phyloP scores from a whole-genome alignment of 2,329 filamentous ascomycete species.

The Ophiosphaerella korrae region DNA sequence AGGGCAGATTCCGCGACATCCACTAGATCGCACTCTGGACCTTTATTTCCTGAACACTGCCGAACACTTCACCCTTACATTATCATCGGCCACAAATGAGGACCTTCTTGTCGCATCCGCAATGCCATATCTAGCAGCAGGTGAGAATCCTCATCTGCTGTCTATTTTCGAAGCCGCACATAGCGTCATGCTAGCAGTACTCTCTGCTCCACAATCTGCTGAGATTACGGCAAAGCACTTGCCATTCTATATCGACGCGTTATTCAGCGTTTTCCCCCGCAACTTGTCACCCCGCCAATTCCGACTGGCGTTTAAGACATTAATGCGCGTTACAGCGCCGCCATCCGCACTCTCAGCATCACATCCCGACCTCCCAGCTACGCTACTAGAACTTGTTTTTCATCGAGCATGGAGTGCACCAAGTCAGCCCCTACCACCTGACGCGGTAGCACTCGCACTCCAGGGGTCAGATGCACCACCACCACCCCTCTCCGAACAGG shows the following conservation, averaged over 20 bases:
- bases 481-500: constrained; percentile 72
- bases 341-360: constrained; percentile 74
- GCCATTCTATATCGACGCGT: constrained; percentile 81
- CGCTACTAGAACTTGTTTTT: constrained; percentile 76
- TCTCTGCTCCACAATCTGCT: constrained; percentile 79
- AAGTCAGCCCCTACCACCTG: constrained; percentile 49
- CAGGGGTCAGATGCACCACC: constrained; percentile 40
- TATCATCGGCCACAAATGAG: constrained; percentile 72
- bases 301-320: constrained; percentile 82
- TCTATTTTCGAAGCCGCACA: constrained; percentile 89
- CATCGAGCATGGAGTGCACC: constrained; percentile 65
- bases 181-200: constrained; percentile 76
- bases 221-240: constrained; percentile 71
- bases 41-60: constrained; percentile 87
- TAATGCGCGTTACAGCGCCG: constrained; percentile 80
- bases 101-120: constrained; percentile 75
- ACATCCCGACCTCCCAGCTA: constrained; percentile 79
- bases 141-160: constrained; percentile 60
- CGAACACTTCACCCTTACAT: constrained; percentile 77
- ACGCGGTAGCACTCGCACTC: constrained; percentile 47
- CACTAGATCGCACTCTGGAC: constrained; percentile 74
- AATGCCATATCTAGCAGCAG: constrained; percentile 71
- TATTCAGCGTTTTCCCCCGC: constrained; percentile 78
- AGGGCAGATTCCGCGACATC: constrained; percentile 64
- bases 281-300: constrained; percentile 85